A percentile compares a stretch with the other conserved stretches of the same genome.
These are phyloP conservation scores for Monilinia fructigena DNA, from an alignment of 2,329 filamentous ascomycete genomes.

Conservation along the genomic window DNA sequence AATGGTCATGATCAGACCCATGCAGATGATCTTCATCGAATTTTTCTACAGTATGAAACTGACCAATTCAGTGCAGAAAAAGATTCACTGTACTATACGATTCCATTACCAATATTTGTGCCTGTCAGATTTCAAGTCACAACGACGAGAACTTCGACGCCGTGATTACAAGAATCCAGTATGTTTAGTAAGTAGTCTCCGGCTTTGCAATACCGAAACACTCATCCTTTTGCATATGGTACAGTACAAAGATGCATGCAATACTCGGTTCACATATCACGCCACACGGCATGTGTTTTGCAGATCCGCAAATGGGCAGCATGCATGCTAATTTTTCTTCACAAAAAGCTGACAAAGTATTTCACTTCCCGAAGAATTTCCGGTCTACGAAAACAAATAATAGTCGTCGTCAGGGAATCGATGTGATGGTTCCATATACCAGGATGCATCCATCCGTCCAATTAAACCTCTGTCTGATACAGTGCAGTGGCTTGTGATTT, in stretches of 20 bases:
- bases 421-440: slow-evolving; percentile 1
- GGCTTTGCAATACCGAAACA: slow-evolving; percentile 2
- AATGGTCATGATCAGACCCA: neutral
- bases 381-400: neutral
- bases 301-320: slow-evolving; percentile 10
- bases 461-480: slow-evolving; percentile 1
- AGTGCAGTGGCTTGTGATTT: no score
- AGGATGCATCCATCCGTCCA: slow-evolving; percentile 14
- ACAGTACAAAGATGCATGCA: slow-evolving; percentile 14
- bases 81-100: neutral
- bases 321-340: neutral
- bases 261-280: slow-evolving; percentile 16
- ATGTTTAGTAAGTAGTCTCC: neutral
- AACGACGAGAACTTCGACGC: neutral
- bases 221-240: slow-evolving; percentile 5
- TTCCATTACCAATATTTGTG: neutral
- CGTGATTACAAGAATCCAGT: neutral
- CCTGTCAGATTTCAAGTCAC: slow-evolving; percentile 1
- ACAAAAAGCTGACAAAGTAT: neutral
- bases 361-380: neutral
- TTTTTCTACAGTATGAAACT: neutral
- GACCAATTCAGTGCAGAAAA: neutral
- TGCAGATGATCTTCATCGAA: neutral
- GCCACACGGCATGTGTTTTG: slow-evolving; percentile 9
- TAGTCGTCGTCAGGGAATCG: neutral